Evolutionary conservation across 148 eudicot species (phyloP).

Genomic region (Fagopyrum tataricum): DNA sequence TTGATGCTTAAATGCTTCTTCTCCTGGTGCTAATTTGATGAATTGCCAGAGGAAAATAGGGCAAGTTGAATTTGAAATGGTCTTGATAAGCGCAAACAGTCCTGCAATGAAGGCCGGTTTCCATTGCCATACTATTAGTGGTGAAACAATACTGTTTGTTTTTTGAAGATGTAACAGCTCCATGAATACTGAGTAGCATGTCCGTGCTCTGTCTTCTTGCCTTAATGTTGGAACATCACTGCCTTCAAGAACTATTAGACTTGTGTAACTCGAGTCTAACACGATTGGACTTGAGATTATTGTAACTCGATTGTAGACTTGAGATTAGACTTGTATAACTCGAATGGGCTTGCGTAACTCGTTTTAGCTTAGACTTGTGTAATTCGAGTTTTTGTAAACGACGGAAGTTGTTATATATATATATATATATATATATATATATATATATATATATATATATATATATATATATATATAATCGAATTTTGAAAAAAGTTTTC

Average conservation of each 20-base stretch:
- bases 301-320: no score
- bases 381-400: no score
- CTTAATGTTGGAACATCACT: conserved; percentile 43
- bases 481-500: no score
- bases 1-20: conserved; percentile 26
- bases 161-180: conserved; percentile 14
- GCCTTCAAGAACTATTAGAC: conserved; percentile 36
- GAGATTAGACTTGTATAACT: no score
- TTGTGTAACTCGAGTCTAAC: no score
- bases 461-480: no score
- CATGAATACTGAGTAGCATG: conserved; percentile 33
- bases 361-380: no score
- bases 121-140: conserved; percentile 35
- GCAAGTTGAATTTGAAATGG: conserved; percentile 35
- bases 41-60: conserved; percentile 43
- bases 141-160: conserved; percentile 21
- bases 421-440: no score
- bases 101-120: conserved; percentile 43
- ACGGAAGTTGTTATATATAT: no score
- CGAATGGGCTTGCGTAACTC: no score
- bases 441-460: no score
- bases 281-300: no score
- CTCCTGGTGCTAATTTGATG: conserved; percentile 29
- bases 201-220: conserved; percentile 32
- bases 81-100: conserved; percentile 41